phyloP scores from a whole-genome alignment of 23 red algal species.

The Gracilaria gracilis region DNA sequence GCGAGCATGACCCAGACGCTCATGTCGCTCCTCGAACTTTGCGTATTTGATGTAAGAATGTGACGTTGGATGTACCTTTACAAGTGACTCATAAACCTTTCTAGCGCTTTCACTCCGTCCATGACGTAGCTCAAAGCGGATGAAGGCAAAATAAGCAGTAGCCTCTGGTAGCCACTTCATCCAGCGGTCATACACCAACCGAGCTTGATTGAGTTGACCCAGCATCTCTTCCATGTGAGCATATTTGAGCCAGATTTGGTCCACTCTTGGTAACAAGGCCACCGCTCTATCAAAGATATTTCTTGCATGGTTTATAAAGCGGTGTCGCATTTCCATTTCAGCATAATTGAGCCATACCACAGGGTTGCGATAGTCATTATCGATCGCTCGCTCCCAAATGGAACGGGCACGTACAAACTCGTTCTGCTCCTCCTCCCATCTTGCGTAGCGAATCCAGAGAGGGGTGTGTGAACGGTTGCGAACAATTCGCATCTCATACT shows the following conservation, averaged over 20 bases:
- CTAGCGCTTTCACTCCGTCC: constrained; percentile 62
- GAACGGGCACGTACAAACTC: constrained; percentile 82
- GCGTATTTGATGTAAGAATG: constrained; percentile 77
- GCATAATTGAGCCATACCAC: constrained; percentile 87
- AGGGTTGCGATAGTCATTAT: constrained; percentile 76
- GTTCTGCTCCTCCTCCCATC: constrained; percentile 88
- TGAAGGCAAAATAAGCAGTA: constrained; percentile 78
- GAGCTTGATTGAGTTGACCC: constrained; percentile 54
- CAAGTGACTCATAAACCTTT: constrained; percentile 74
- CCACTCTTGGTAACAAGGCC: constrained; percentile 75
- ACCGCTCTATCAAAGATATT: constrained; percentile 91
- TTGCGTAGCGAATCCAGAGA: constrained; percentile 85
- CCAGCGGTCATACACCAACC: constrained; percentile 83
- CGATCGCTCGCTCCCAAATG: constrained; percentile 87
- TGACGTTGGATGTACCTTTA: constrained; percentile 57
- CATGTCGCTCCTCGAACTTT: constrained; percentile 74
- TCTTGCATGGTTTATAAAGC: constrained; percentile 84
- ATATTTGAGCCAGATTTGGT: constrained; percentile 86
- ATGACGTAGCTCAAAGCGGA: constrained; percentile 85
- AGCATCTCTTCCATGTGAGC: constrained; percentile 92
- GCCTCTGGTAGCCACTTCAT: constrained; percentile 82
- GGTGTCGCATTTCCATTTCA: constrained; percentile 90
- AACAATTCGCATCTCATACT: constrained; percentile 84
- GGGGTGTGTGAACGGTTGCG: constrained; percentile 72
- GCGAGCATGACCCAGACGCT: constrained; percentile 44